Conservation (phyloP, 1,284 basidiomycete species). For the Marasmius oreades region DNA sequence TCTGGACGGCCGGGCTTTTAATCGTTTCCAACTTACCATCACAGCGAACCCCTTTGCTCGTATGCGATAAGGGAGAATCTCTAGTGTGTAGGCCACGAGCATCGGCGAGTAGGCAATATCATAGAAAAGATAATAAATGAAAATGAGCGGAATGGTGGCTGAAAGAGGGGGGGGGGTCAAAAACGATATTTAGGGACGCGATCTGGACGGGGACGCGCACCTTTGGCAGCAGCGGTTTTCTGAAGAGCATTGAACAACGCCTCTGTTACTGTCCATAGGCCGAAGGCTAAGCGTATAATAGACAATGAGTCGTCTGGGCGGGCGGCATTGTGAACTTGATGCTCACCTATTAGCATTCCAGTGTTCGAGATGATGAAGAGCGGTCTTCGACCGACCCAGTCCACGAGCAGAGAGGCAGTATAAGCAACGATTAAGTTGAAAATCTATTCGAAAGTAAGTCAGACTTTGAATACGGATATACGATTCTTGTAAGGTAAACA, state of each 20-base stretch:
- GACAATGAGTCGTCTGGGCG: too few relatives aligned
- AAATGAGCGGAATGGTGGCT: conserved; percentile 71
- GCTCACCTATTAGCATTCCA: conserved; percentile 62
- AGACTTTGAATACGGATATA: background rate
- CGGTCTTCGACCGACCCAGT: conserved; percentile 56
- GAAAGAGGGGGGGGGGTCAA: conserved; percentile 1
- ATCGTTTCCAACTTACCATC: conserved; percentile 41
- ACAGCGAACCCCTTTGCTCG: conserved; percentile 66
- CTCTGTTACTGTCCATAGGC: conserved; percentile 54
- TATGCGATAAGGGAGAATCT: conserved; percentile 66
- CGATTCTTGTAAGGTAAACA: background rate
- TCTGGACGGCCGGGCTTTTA: too few relatives aligned
- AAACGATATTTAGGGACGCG: too few relatives aligned
- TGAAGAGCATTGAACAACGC: conserved; percentile 50
- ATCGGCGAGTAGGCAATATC: conserved; percentile 65
- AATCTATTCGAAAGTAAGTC: conserved; percentile 26
- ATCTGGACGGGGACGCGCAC: conserved; percentile 26
- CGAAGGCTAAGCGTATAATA: conserved; percentile 41
- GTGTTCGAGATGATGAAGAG: conserved; percentile 61
- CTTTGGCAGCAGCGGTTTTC: conserved; percentile 50
- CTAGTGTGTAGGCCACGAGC: conserved; percentile 61
- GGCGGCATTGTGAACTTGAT: background rate
- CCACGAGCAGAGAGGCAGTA: conserved; percentile 53
- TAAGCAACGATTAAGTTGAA: conserved; percentile 55
- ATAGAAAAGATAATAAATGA: conserved; percentile 67